Percentiles rank a stretch among this genome's conserved stretches.
phyloP scores from a whole-genome alignment of 129 eudicot genomes.

The Tanacetum coccineum region DNA sequence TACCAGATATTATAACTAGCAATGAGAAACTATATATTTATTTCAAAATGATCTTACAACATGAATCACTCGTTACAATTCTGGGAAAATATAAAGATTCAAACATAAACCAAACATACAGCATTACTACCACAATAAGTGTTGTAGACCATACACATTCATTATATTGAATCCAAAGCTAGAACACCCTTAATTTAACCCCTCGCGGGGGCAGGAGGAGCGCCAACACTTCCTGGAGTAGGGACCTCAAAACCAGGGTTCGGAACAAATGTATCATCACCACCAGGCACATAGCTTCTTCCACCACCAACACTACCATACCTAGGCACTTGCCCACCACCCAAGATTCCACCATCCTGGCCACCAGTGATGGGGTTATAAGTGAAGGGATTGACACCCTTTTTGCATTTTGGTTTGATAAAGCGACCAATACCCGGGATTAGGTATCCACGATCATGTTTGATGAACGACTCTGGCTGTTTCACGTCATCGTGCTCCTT shows the following conservation, averaged over 20 bases:
- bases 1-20: background rate
- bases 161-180: background rate
- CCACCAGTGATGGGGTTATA: constrained; percentile 50
- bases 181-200: constrained; percentile 22
- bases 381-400: constrained; percentile 33
- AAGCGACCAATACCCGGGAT: constrained; percentile 56
- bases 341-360: constrained; percentile 31
- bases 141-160: background rate
- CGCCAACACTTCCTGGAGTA: constrained; percentile 18
- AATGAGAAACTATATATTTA: background rate
- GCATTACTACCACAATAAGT: background rate
- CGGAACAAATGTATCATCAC: constrained; percentile 58
- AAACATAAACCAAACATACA: background rate
- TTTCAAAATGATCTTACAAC: background rate
- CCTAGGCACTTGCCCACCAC: background rate
- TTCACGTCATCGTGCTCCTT: constrained; percentile 17
- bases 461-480: constrained; percentile 30
- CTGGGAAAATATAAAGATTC: background rate
- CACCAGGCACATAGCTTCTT: constrained; percentile 43
- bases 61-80: background rate
- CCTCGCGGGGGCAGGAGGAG: constrained; percentile 21
- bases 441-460: constrained; percentile 44
- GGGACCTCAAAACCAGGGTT: constrained; percentile 67
- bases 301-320: constrained; percentile 21
- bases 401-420: constrained; percentile 28